Conservation (phyloP, 257 asterid species). For the Solanum chmielewskii region DNA sequence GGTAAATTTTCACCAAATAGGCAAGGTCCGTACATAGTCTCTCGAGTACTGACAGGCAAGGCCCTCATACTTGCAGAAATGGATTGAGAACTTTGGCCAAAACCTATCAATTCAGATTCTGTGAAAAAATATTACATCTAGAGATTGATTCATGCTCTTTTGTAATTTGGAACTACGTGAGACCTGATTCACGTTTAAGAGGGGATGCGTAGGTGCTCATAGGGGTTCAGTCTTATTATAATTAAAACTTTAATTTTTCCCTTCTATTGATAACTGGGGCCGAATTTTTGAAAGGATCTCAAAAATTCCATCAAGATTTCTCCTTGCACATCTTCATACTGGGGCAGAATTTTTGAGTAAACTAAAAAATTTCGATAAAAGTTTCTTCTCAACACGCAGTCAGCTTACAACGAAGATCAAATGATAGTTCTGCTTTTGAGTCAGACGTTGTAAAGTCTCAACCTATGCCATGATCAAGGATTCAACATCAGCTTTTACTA, state of each 20-base stretch:
- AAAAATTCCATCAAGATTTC: not conserved
- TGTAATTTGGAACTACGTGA: no score
- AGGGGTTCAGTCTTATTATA: not conserved
- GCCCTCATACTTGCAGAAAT: no score
- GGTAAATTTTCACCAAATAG: not conserved
- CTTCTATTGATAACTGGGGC: not conserved
- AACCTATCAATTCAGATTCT: no score
- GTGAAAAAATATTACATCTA: not conserved
- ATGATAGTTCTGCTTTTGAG: no score
- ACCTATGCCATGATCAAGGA: no score
- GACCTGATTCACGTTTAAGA: no score
- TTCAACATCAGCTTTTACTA: not conserved
- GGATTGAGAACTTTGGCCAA: no score
- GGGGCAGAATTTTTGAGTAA: not conserved
- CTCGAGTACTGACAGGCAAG: not conserved
- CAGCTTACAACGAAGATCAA: no score
- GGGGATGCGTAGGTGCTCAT: not conserved
- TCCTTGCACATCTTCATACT: not conserved
- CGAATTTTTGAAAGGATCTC: not conserved
- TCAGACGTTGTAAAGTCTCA: not conserved
- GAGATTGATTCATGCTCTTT: not conserved
- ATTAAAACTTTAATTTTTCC: not conserved
- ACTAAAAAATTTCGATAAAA: not conserved
- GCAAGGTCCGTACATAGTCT: not conserved
- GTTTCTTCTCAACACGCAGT: no score